A percentile compares a stretch with the other conserved stretches of the same genome.
Evolutionary conservation across 1,284 basidiomycete species (phyloP).

Genomic region (Irpex sp.): DNA sequence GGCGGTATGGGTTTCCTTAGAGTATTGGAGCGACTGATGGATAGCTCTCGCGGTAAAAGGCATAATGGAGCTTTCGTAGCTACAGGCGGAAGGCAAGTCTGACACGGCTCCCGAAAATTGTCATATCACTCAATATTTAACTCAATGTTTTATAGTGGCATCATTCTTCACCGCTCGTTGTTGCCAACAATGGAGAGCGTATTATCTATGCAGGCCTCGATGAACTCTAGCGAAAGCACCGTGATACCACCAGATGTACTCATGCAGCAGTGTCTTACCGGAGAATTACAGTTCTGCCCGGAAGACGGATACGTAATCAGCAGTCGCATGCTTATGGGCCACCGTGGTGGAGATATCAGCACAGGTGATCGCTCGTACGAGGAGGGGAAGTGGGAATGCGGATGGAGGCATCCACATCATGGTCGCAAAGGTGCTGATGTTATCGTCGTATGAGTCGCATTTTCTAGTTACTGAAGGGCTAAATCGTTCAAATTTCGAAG

Average conservation of each 20-base stretch:
- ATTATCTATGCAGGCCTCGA: neutral
- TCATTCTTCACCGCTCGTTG: conserved; percentile 6
- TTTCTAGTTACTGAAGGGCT: neutral
- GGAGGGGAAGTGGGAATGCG: conserved; percentile 8
- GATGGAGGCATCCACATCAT: conserved; percentile 8
- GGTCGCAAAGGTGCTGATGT: conserved; percentile 3
- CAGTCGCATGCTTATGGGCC: conserved; percentile 7
- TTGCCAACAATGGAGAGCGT: conserved; percentile 1
- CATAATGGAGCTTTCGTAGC: conserved; percentile 5
- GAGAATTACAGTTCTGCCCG: conserved; percentile 2
- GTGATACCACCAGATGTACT: conserved; percentile 8
- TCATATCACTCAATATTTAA: too few species aligned
- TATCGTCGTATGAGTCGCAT: neutral
- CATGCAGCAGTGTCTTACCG: conserved; percentile 8
- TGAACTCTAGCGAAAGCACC: neutral
- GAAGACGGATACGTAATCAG: conserved; percentile 1
- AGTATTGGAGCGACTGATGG: neutral
- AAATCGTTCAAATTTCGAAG: neutral
- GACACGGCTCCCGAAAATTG: too few species aligned
- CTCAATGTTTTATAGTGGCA: conserved; percentile 1
- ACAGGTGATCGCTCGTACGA: conserved; percentile 5
- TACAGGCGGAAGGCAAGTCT: conserved; percentile 7
- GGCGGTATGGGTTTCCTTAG: conserved; percentile 1
- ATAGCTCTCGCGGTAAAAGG: neutral
- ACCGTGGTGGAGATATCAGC: conserved; percentile 5